Percentiles rank a stretch among this genome's conserved stretches.
These are phyloP conservation scores for Thecaphora thlaspeos DNA, from an alignment of 1,284 basidiomycete genomes.

Conservation along the genomic window DNA sequence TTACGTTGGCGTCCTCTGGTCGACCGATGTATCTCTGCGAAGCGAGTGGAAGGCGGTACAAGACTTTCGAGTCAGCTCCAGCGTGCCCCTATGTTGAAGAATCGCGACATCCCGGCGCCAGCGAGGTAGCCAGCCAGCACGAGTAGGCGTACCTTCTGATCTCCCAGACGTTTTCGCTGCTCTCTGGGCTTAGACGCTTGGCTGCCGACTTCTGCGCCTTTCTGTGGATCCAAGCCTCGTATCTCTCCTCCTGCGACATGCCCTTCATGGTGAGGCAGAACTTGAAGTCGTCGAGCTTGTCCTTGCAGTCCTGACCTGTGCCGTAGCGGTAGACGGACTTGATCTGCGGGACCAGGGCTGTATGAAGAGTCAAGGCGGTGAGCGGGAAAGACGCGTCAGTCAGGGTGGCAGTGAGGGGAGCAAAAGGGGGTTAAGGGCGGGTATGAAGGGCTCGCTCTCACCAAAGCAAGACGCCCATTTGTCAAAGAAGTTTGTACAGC, in stretches of 20 bases:
- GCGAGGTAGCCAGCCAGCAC: no score
- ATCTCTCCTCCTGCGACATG: constrained; percentile 72
- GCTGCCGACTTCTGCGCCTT: constrained; percentile 88
- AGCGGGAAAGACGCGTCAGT: no score
- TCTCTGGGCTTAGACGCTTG: constrained; percentile 65
- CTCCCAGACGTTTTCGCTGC: constrained; percentile 93
- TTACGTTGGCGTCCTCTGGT: no score
- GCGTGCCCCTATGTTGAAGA: no score
- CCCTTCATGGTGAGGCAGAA: constrained; percentile 85
- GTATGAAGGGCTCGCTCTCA: background rate
- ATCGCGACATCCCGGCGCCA: no score
- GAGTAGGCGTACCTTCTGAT: constrained; percentile 66
- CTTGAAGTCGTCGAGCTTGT: constrained; percentile 89
- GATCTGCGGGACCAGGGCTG: constrained; percentile 78
- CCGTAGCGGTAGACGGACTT: constrained; percentile 85
- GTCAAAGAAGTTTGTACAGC: constrained; percentile 52
- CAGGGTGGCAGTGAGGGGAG: no score
- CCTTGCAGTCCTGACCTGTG: constrained; percentile 71
- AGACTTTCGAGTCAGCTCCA: no score
- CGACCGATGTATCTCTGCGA: no score
- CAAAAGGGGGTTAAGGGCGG: no score
- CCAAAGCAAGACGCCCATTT: constrained; percentile 52
- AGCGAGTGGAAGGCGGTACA: no score
- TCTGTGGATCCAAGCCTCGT: constrained; percentile 77
- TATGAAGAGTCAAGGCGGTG: no score